Conservation (phyloP, 2,329 filamentous ascomycete genomes). For the Intubia oerlemansii region DNA sequence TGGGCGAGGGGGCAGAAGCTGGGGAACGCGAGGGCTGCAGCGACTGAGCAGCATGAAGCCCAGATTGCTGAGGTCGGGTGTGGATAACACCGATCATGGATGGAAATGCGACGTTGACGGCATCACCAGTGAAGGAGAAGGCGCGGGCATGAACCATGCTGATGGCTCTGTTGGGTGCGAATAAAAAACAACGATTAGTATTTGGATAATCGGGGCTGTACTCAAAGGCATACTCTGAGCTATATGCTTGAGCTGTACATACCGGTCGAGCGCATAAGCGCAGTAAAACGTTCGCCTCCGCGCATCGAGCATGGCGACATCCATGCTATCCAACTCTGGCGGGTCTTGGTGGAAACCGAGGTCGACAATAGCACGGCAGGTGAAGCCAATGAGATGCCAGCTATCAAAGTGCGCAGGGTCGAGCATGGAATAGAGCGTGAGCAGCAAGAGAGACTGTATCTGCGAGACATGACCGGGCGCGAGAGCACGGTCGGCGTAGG, state of each 20-base stretch:
- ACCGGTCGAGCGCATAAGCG: constrained; percentile 78
- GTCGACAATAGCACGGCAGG: constrained; percentile 71
- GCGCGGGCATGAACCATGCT: constrained; percentile 73
- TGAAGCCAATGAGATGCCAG: constrained; percentile 85
- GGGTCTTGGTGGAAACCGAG: constrained; percentile 87
- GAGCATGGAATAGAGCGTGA: constrained; percentile 76
- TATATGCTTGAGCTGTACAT: no score
- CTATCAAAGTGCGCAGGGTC: constrained; percentile 83
- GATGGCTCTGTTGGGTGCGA: constrained; percentile 50
- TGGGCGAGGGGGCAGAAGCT: constrained; percentile 12
- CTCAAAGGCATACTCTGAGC: no score
- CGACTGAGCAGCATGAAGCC: background rate
- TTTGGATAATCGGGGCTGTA: no score
- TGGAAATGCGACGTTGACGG: constrained; percentile 62
- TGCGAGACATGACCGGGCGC: constrained; percentile 68
- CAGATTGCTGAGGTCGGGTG: background rate
- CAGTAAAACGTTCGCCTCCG: constrained; percentile 76
- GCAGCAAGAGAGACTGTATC: constrained; percentile 67
- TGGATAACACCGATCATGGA: constrained; percentile 15
- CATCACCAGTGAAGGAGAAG: constrained; percentile 86
- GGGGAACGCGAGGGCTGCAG: constrained; percentile 19
- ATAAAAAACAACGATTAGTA: no score
- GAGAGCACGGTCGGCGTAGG: constrained; percentile 62
- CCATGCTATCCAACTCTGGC: constrained; percentile 43
- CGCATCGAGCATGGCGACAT: constrained; percentile 51